These are phyloP conservation scores for Neurospora pannonica DNA, from an alignment of 495 filamentous ascomycete species.

Conservation along the genomic window DNA sequence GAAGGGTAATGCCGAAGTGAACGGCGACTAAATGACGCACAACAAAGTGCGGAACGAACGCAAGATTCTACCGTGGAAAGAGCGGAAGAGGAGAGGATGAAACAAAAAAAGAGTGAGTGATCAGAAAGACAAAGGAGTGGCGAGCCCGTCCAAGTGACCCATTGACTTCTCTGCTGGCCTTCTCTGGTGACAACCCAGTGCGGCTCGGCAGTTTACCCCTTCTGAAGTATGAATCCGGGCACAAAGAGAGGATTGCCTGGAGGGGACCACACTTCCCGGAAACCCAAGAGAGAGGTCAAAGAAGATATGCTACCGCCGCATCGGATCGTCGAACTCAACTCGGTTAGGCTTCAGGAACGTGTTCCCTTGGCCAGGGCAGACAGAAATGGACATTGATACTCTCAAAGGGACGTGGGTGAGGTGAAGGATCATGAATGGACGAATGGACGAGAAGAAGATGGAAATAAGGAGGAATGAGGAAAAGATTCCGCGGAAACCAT, in stretches of 20 bases:
- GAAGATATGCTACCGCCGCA: conserved; percentile 8
- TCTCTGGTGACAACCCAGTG: conserved; percentile 1
- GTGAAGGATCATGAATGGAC: not conserved
- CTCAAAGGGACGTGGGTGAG: not conserved
- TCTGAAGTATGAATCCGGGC: conserved; percentile 3
- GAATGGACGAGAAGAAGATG: not conserved
- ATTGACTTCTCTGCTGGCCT: conserved; percentile 2
- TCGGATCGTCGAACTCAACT: conserved; percentile 7
- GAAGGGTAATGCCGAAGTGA: not conserved
- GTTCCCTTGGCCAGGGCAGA: conserved; percentile 1
- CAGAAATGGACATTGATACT: not conserved
- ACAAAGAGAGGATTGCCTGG: conserved; percentile 12
- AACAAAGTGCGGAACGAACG: not conserved
- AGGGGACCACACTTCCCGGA: not conserved
- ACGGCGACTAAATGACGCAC: not conserved
- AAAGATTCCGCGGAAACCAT: not conserved
- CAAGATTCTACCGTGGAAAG: not conserved
- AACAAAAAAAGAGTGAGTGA: not conserved
- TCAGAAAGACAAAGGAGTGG: conserved; percentile 21
- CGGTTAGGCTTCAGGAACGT: conserved; percentile 9
- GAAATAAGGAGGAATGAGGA: conserved; percentile 14
- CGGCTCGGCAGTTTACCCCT: conserved; percentile 1
- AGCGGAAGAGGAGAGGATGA: not conserved
- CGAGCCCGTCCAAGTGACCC: conserved; percentile 3
- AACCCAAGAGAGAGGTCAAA: conserved; percentile 9